Base-by-base conservation (phyloP, 1,139 yeast genomes). In the Taphrina sp. region DNA sequence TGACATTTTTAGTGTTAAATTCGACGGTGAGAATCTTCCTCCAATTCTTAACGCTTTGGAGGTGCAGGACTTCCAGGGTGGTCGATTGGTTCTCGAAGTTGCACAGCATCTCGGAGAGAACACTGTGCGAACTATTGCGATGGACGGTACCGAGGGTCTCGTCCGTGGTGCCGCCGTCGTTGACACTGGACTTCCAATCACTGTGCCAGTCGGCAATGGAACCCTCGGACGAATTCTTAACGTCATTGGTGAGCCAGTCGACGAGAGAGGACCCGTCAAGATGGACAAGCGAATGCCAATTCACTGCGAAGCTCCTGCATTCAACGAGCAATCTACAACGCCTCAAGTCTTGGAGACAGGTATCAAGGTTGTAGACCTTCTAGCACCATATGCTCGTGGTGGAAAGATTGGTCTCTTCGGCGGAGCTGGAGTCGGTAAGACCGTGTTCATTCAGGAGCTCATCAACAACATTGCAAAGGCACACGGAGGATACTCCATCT, bases 361-460 rank as follows among this genome's bases (percentile, higher is more conserved):
- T 87, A 92, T 92, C 75, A 92, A 92, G 84, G 98, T 92, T 76
- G 98, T 92, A 79, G 98, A 92, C 75, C 82, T 92, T 74, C 84
- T 92, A 69, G 98, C 98, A 67, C 98, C 98, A 69, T 92, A 92
- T 81, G 98, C 98, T 74, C 90, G 96, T 86, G 98, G 98, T 86
- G 98, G 98, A 87, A 92, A 92, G 85, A 92, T 92, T 87, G 98
- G 98, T 83, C 84, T 92, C 74, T 92, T 92, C 86, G 98, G 98
- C 82, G 98, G 98, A 90, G 98, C 98, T 77, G 98, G 98, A 90
- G 98, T 92, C 88, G 98, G 98, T 80, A 92, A 92, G 80, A 92
- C 98, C 76, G 98, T 92, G 65, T 92, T 92, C 79, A 92, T 92
- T 78, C 98, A 92, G 82, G 98, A 92, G 80, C 84, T 92, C 81